Evolutionary conservation across 148 eudicot genomes (phyloP), one percentile per base, ranked within the genome.

Genomic region (Oxyria digyna): DNA sequence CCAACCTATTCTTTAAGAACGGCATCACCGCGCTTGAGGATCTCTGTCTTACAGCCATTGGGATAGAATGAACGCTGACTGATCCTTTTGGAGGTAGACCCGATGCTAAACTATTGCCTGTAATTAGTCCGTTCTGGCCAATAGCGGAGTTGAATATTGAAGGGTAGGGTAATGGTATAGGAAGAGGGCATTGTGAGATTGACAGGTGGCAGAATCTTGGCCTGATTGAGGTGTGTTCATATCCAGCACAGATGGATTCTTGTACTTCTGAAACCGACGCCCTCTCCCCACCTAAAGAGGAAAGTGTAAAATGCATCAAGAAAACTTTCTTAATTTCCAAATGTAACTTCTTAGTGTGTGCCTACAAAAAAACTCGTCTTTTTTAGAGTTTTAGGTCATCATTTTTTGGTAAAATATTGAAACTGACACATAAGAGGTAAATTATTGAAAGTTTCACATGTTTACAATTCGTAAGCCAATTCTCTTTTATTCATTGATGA

Each of bases 81-180:
- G 99, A 82, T 27, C 97, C 90, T 73, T 81, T 91, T 67, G 89
- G 37, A 15, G 78, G n/a, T 52, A 73, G 73, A 71, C 67, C 73
- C 65, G 84, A 70, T 43, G 35, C 48, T 20, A 83, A 81, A 42
- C 27, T 83, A 20, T 72, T 73, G 18, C 37, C 65, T 62, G 83
- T 74, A 27, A 90, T 72, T 78, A 87, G 89, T 3, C 97, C 99
- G 33, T 74, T 70, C 68, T 84, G 80, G 63, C 96, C 89, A 26
- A 94, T 85, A 43, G 40, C 75, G 43, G 76, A 77, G 4, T 80
- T 77, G 71, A 88, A 91, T 76, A 94, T 88, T 43, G 92, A 82
- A 42, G 97, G 97, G 65, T 85, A 94, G 17, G 97, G 97, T 62
- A 94, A 84, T 10, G 97, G 97, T 52, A 94, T 87, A 1, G 99